Conservation (phyloP, 192 early-diverging fungal genomes). For the Entomortierella beljakovae region DNA sequence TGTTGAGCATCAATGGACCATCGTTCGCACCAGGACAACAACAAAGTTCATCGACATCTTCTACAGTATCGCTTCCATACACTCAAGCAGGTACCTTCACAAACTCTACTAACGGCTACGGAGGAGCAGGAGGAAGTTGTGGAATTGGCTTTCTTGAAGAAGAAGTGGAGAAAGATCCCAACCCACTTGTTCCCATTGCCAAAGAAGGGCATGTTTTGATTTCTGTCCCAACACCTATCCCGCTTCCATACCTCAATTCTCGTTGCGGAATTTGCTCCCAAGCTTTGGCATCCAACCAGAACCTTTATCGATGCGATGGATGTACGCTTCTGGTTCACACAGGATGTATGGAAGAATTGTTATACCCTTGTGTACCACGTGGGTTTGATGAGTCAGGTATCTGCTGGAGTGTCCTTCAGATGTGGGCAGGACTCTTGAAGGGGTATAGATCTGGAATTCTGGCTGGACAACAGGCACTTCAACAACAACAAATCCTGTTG, state of each 20-base stretch:
- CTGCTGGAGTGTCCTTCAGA: conserved; percentile 72
- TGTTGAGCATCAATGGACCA: conserved; percentile 49
- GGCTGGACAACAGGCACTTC: conserved; percentile 27
- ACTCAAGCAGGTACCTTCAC: not conserved
- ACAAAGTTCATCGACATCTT: not conserved
- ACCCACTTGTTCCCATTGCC: not conserved
- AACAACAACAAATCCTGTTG: conserved; percentile 23
- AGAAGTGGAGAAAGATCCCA: conserved; percentile 2
- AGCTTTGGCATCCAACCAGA: conserved; percentile 15
- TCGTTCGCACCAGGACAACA: not conserved
- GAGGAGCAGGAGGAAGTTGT: no score
- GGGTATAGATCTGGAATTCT: conserved; percentile 74
- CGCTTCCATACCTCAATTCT: conserved; percentile 9
- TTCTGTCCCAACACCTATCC: conserved; percentile 12
- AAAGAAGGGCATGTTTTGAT: conserved; percentile 36
- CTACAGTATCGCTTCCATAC: not conserved
- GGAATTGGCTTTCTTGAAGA: conserved; percentile 15
- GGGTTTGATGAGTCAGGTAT: conserved; percentile 78
- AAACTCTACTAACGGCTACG: not conserved
- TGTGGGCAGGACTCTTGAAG: conserved; percentile 83
- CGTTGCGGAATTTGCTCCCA: conserved; percentile 42
- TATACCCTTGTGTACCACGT: conserved; percentile 67
- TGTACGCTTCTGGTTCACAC: conserved; percentile 63
- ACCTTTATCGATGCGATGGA: conserved; percentile 43
- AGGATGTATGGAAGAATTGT: conserved; percentile 61